phyloP scores from a whole-genome alignment of 2,329 filamentous ascomycete species.

The Akanthomyces muscarius region DNA sequence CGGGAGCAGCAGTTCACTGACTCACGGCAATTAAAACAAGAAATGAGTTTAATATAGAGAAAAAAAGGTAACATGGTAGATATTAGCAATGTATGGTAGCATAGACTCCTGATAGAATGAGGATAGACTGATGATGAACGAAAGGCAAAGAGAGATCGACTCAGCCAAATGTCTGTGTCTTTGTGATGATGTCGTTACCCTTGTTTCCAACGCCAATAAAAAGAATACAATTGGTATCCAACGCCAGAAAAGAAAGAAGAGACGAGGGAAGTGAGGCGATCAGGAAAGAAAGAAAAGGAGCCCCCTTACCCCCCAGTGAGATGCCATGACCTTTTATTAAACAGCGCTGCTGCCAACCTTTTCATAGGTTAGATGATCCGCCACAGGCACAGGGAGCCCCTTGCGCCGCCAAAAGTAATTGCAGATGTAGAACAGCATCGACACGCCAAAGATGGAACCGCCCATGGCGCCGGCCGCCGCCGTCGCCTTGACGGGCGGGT shows the following conservation, averaged over 20 bases:
- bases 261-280: not conserved
- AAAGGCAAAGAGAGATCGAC: not conserved
- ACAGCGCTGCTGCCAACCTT: slow-evolving; percentile 15
- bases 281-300: not conserved
- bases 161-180: not conserved
- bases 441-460: slow-evolving; percentile 18
- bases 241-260: slow-evolving; percentile 4
- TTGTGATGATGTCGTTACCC: slow-evolving; percentile 6
- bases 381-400: not conserved
- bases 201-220: slow-evolving; percentile 6
- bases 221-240: slow-evolving; percentile 11
- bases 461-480: slow-evolving; percentile 17
- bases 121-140: not conserved
- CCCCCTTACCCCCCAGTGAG: not conserved
- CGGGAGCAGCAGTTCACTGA: not conserved
- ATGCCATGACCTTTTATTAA: not conserved
- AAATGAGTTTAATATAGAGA: too few relatives aligned
- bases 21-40: not conserved
- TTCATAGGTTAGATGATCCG: slow-evolving; percentile 6
- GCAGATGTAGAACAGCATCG: slow-evolving; percentile 16
- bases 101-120: not conserved
- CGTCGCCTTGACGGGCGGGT: slow-evolving; percentile 14
- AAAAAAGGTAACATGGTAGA: not conserved
- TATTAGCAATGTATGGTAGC: slow-evolving; percentile 10
- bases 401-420: slow-evolving; percentile 18